Conservation (phyloP, 495 filamentous ascomycete genomes). For the Immersiella caudata region DNA sequence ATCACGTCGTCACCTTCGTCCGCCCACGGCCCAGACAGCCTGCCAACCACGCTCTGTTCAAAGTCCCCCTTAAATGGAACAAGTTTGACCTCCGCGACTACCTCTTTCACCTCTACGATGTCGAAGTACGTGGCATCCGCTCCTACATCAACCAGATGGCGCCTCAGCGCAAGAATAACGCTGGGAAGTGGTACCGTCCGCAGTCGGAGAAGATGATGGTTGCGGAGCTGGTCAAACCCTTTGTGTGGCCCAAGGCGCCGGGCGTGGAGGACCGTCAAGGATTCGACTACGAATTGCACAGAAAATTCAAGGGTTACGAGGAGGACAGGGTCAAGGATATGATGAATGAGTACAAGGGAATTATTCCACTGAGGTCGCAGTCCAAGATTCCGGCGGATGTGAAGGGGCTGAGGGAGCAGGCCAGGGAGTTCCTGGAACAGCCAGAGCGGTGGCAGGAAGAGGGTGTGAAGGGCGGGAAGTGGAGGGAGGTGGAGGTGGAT, state of each 20-base stretch:
- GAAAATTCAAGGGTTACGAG: constrained; percentile 26
- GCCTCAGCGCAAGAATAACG: constrained; percentile 52
- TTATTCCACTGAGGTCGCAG: constrained; percentile 29
- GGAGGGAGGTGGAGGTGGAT: constrained; percentile 36
- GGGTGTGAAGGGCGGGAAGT: constrained; percentile 30
- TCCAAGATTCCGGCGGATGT: constrained; percentile 22
- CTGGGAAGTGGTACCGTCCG: constrained; percentile 58
- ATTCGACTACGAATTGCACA: constrained; percentile 32
- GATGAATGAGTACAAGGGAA: constrained; percentile 27
- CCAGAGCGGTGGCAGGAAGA: constrained; percentile 49
- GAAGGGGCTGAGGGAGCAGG: constrained; percentile 36
- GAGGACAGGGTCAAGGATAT: constrained; percentile 46
- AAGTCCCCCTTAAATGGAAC: constrained; percentile 83
- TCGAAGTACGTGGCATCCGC: constrained; percentile 67
- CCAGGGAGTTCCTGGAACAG: constrained; percentile 38
- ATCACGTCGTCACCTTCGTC: constrained; percentile 74
- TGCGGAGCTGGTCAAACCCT: constrained; percentile 79
- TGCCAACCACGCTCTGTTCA: constrained; percentile 78
- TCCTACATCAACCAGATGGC: constrained; percentile 75
- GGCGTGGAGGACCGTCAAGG: constrained; percentile 48
- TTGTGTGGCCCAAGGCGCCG: constrained; percentile 76
- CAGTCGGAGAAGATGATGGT: constrained; percentile 84
- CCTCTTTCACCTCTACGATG: constrained; percentile 73
- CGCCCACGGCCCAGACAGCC: constrained; percentile 67
- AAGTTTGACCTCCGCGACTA: constrained; percentile 93